These are phyloP conservation scores for Aurantiochytrium sp. DNA, from an alignment of 108 stramenopile species.

Conservation along the genomic window DNA sequence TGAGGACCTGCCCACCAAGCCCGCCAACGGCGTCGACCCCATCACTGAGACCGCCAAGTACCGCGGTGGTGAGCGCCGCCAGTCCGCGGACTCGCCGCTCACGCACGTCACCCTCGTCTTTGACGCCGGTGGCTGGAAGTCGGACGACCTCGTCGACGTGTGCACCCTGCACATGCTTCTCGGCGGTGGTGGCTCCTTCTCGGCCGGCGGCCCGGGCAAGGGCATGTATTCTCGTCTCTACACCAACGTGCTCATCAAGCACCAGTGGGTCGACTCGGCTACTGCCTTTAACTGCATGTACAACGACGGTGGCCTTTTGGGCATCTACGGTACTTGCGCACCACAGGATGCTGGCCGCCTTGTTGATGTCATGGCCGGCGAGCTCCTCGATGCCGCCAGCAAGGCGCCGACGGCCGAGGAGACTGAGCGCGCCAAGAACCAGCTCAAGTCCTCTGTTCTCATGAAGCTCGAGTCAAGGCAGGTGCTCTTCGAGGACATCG, in stretches of 20 bases:
- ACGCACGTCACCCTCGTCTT: slow-evolving; percentile 80
- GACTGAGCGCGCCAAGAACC: slow-evolving; percentile 83
- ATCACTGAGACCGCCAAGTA: neutral
- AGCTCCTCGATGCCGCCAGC: slow-evolving; percentile 63
- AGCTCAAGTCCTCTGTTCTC: slow-evolving; percentile 92
- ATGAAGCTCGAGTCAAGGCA: slow-evolving; percentile 88
- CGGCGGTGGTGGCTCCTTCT: slow-evolving; percentile 74
- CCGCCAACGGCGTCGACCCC: neutral
- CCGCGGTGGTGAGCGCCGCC: neutral
- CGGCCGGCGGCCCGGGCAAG: slow-evolving; percentile 98
- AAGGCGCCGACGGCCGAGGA: slow-evolving; percentile 68
- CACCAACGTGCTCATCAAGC: slow-evolving; percentile 73
- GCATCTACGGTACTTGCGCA: slow-evolving; percentile 65
- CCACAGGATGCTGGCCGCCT: slow-evolving; percentile 50
- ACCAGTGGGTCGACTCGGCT: slow-evolving; percentile 82
- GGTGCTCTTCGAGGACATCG: slow-evolving; percentile 92
- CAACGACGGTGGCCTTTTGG: slow-evolving; percentile 79
- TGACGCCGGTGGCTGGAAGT: slow-evolving; percentile 83
- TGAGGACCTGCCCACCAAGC: slow-evolving; percentile 44
- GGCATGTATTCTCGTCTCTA: slow-evolving; percentile 98
- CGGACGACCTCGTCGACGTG: slow-evolving; percentile 47
- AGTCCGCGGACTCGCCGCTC: neutral
- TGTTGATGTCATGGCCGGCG: slow-evolving; percentile 63
- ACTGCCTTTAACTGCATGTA: slow-evolving; percentile 84
- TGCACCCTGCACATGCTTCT: slow-evolving; percentile 91